Evolutionary conservation across 2,329 filamentous ascomycete species (phyloP).

Genomic region (Colletotrichum lentis): DNA sequence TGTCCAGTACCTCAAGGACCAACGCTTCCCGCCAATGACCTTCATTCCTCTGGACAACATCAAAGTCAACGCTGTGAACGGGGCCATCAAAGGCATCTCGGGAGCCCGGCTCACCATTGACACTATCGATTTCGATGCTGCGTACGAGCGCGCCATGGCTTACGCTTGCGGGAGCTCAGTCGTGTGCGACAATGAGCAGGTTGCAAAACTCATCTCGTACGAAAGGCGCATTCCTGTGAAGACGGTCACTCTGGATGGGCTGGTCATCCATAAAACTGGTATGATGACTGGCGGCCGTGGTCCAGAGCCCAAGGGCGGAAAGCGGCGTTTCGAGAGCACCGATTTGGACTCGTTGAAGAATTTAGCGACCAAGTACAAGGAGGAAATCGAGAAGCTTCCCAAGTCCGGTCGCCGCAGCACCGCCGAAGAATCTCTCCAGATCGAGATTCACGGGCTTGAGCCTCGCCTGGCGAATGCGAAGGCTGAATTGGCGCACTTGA

Average conservation of each 20-base stretch:
- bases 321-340: constrained; percentile 86
- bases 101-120: constrained; percentile 91
- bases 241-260: constrained; percentile 93
- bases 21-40: constrained; percentile 85
- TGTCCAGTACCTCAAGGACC: constrained; percentile 91
- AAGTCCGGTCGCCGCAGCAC: constrained; percentile 77
- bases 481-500: constrained; percentile 79
- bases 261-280: constrained; percentile 94
- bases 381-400: constrained; percentile 81
- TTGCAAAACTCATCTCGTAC: constrained; percentile 91
- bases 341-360: constrained; percentile 87
- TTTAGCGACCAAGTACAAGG: constrained; percentile 76
- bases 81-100: constrained; percentile 87
- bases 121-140: constrained; percentile 90
- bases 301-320: constrained; percentile 74
- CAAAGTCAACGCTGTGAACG: constrained; percentile 90
- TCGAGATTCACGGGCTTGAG: constrained; percentile 81
- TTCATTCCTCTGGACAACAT: constrained; percentile 98
- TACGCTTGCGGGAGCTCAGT: constrained; percentile 96
- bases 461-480: constrained; percentile 75
- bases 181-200: constrained; percentile 86
- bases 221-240: constrained; percentile 86
- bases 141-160: constrained; percentile 88
- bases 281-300: constrained; percentile 95
- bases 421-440: constrained; percentile 82